phyloP scores from a whole-genome alignment of 176 grass and related monocot species.

The Oryza glaberrima region DNA sequence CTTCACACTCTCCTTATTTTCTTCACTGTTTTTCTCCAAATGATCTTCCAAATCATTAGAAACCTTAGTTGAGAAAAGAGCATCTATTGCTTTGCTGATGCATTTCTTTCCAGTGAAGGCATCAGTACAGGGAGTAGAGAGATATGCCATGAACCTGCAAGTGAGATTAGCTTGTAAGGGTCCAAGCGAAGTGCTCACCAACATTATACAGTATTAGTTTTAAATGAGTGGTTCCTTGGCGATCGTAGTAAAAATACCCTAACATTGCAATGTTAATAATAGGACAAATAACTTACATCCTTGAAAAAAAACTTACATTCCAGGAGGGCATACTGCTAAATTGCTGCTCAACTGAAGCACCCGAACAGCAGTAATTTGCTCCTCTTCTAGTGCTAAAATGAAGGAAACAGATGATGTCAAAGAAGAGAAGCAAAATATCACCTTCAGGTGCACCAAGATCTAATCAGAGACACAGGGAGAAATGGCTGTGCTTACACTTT shows the following conservation, averaged over 20 bases:
- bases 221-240: constrained; percentile 18
- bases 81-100: constrained; percentile 73
- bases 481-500: constrained; percentile 70
- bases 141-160: constrained; percentile 79
- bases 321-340: constrained; percentile 83
- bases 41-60: constrained; percentile 46
- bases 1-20: constrained; percentile 42
- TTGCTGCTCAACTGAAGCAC: constrained; percentile 92
- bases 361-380: constrained; percentile 66
- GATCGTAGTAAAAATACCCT: constrained; percentile 31
- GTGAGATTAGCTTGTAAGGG: constrained; percentile 33
- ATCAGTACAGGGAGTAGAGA: constrained; percentile 80
- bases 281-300: constrained; percentile 61
- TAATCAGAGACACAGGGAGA: constrained; percentile 19
- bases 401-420: constrained; percentile 39
- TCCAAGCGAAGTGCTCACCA: constrained; percentile 4
- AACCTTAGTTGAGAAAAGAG: constrained; percentile 58
- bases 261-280: constrained; percentile 21
- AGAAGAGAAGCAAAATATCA: constrained; percentile 31
- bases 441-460: constrained; percentile 9
- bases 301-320: constrained; percentile 54
- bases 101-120: constrained; percentile 54
- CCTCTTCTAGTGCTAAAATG: constrained; percentile 70
- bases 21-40: constrained; percentile 39
- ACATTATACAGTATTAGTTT: constrained; percentile 28